phyloP scores from a whole-genome alignment of 2,329 filamentous ascomycete species.

The Orbilia brochopaga region DNA sequence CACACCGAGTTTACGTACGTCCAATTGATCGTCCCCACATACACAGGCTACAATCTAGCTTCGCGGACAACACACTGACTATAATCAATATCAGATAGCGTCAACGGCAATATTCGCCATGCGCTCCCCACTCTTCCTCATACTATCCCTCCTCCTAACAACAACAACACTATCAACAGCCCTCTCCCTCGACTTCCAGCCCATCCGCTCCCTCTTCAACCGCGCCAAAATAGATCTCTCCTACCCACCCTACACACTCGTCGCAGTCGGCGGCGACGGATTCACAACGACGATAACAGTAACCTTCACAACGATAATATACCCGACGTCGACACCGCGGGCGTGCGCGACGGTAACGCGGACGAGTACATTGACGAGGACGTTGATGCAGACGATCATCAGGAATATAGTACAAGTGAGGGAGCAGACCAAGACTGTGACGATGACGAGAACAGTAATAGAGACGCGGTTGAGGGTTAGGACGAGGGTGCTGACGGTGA shows the following conservation, averaged over 20 bases:
- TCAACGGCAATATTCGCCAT: slow-evolving; percentile 6
- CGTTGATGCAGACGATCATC: slow-evolving; percentile 5
- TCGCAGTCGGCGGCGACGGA: slow-evolving; percentile 32
- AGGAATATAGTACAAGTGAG: not conserved
- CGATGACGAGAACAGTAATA: not conserved
- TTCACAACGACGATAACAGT: slow-evolving; percentile 30
- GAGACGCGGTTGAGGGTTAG: too few species aligned
- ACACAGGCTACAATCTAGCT: too few species aligned
- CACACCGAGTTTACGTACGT: too few species aligned
- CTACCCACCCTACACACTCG: slow-evolving; percentile 39
- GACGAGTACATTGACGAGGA: slow-evolving; percentile 10
- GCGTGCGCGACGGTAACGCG: slow-evolving; percentile 8
- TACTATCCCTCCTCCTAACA: slow-evolving; percentile 17
- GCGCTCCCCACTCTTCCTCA: slow-evolving; percentile 11
- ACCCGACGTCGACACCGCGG: not conserved
- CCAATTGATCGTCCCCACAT: too few species aligned
- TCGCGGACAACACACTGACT: too few species aligned
- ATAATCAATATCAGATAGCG: too few species aligned
- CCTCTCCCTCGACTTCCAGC: slow-evolving; percentile 8
- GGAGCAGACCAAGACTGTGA: slow-evolving; percentile 6
- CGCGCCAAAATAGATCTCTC: slow-evolving; percentile 8
- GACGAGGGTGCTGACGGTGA: too few species aligned
- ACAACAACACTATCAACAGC: slow-evolving; percentile 5
- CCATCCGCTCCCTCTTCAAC: slow-evolving; percentile 11
- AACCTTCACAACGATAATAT: slow-evolving; percentile 32